A percentile compares a stretch with the other conserved stretches of the same genome.
These are phyloP conservation scores for Sanghuangporus baumii DNA, from an alignment of 1,284 basidiomycete genomes.

Conservation along the genomic window DNA sequence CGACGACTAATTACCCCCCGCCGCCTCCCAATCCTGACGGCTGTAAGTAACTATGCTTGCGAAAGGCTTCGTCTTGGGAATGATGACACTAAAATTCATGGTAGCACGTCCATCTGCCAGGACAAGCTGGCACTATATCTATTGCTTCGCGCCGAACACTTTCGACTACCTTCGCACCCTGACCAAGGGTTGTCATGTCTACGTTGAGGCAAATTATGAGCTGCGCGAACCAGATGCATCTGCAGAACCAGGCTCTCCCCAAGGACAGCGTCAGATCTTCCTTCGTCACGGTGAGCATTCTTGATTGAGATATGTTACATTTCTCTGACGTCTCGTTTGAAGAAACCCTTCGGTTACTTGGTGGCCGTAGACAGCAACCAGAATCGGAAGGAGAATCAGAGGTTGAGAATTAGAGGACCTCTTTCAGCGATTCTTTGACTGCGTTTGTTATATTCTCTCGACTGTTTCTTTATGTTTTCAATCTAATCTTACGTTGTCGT, in stretches of 20 bases:
- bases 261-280: conserved; percentile 75
- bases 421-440: neutral
- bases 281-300: conserved; percentile 59
- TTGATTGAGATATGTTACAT: no score
- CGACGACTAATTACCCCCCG: conserved; percentile 56
- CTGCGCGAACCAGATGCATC: conserved; percentile 60
- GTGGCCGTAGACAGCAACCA: neutral
- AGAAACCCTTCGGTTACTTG: conserved; percentile 7
- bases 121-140: conserved; percentile 69
- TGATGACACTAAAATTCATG: neutral
- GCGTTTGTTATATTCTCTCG: neutral
- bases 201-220: conserved; percentile 71
- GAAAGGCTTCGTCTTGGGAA: neutral
- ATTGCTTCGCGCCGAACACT: conserved; percentile 56
- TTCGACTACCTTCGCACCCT: conserved; percentile 60
- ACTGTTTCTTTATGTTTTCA: neutral
- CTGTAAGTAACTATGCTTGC: conserved; percentile 36
- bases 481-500: neutral
- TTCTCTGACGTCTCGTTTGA: neutral
- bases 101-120: conserved; percentile 47
- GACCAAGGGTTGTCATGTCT: conserved; percentile 65
- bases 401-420: neutral
- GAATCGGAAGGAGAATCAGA: conserved; percentile 3
- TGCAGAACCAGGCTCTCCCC: conserved; percentile 56
- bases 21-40: conserved; percentile 55